Percentiles rank a stretch among this genome's conserved stretches.
These are phyloP conservation scores for Colletotrichum aenigma DNA, from an alignment of 2,329 filamentous ascomycete genomes.

Conservation along the genomic window DNA sequence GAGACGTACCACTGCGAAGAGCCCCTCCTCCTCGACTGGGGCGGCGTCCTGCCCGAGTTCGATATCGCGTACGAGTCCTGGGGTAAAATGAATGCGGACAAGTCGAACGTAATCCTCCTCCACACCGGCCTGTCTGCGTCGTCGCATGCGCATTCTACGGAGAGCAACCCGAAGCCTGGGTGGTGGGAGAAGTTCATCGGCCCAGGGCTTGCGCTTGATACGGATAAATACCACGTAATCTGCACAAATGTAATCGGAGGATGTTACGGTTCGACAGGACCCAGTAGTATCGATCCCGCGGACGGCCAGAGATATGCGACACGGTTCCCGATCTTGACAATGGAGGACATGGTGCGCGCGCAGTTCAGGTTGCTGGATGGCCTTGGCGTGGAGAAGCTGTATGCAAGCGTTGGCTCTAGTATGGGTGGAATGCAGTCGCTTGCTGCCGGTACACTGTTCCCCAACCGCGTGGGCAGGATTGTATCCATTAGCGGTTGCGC, in stretches of 20 bases:
- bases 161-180: slow-evolving; percentile 81
- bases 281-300: slow-evolving; percentile 84
- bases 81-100: slow-evolving; percentile 80
- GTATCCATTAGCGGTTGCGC: slow-evolving; percentile 94
- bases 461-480: slow-evolving; percentile 79
- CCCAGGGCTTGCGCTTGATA: slow-evolving; percentile 82
- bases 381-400: slow-evolving; percentile 77
- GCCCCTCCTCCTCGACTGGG: slow-evolving; percentile 89
- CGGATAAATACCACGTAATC: slow-evolving; percentile 88
- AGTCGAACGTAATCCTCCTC: slow-evolving; percentile 86
- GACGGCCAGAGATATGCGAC: slow-evolving; percentile 91
- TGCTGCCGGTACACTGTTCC: slow-evolving; percentile 83
- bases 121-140: slow-evolving; percentile 97
- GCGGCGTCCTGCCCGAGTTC: slow-evolving; percentile 87
- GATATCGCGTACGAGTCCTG: slow-evolving; percentile 93
- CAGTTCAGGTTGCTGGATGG: slow-evolving; percentile 88
- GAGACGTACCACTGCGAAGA: slow-evolving; percentile 75
- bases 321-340: slow-evolving; percentile 91
- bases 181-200: slow-evolving; percentile 99
- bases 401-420: slow-evolving; percentile 92
- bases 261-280: slow-evolving; percentile 94
- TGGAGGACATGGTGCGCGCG: slow-evolving; percentile 97
- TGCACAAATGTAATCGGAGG: slow-evolving; percentile 97
- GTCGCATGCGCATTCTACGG: slow-evolving; percentile 94
- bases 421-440: slow-evolving; percentile 99